Conservation (phyloP, 2,329 filamentous ascomycete species). For the Xylariaceae sp. region DNA sequence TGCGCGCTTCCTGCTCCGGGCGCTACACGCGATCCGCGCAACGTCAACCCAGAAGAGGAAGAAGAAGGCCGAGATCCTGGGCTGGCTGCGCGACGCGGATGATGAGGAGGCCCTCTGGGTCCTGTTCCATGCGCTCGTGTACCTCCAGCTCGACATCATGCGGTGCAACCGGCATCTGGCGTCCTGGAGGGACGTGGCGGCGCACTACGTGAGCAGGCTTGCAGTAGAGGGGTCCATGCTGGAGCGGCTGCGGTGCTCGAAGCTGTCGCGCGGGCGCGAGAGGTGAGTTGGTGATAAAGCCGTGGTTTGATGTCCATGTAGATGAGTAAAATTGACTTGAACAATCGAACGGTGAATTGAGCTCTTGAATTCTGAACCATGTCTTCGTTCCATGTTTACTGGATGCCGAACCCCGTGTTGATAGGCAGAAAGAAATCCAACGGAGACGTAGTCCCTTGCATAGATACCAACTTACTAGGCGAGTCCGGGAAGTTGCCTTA, state of each 20-base stretch:
- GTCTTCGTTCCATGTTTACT: too few species aligned
- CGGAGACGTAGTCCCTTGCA: too few species aligned
- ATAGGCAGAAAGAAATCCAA: too few species aligned
- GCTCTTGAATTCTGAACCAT: too few species aligned
- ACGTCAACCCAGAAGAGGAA: not conserved
- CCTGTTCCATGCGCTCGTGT: conserved; percentile 21
- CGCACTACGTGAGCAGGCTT: conserved; percentile 3
- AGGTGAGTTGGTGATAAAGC: not conserved
- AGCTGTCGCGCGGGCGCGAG: not conserved
- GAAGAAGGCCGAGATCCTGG: conserved; percentile 4
- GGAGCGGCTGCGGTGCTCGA: not conserved
- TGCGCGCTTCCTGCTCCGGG: conserved; percentile 14
- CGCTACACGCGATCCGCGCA: conserved; percentile 6
- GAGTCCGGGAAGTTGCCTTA: too few species aligned
- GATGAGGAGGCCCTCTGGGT: conserved; percentile 17
- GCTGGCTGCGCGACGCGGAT: conserved; percentile 14
- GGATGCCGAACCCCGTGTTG: too few species aligned
- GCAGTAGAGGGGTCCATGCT: not conserved
- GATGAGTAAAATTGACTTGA: too few species aligned
- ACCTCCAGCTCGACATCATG: conserved; percentile 21
- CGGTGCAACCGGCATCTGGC: conserved; percentile 2
- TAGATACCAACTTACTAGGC: too few species aligned
- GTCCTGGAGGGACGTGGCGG: not conserved
- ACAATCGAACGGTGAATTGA: too few species aligned
- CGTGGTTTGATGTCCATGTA: too few species aligned